phyloP scores from a whole-genome alignment of 257 asterid genomes.

The Solanum etuberosum region DNA sequence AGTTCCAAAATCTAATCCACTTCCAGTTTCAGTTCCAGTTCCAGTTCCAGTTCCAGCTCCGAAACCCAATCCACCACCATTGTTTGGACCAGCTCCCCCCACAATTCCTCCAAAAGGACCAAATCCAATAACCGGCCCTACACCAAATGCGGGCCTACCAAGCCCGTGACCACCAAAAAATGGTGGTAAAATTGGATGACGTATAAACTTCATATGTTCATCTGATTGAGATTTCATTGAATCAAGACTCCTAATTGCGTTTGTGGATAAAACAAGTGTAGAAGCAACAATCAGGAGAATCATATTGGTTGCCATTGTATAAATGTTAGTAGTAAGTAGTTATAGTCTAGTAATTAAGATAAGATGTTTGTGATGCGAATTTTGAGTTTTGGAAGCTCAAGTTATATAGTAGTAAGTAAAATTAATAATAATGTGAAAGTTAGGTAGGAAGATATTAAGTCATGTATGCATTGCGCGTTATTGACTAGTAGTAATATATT shows the following conservation, averaged over 20 bases:
- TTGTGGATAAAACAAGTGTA: neutral
- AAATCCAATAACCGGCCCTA: neutral
- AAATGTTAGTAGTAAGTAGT: neutral
- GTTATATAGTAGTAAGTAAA: neutral
- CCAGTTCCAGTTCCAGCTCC: neutral
- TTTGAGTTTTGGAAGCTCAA: neutral
- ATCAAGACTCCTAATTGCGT: neutral
- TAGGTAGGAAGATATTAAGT: neutral
- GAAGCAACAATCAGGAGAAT: neutral
- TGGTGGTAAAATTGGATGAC: conserved; percentile 10
- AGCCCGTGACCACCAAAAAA: neutral
- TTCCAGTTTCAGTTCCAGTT: neutral
- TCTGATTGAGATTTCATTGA: neutral
- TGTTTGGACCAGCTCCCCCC: neutral
- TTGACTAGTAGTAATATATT: neutral
- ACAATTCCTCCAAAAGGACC: conserved; percentile 2
- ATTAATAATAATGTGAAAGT: neutral
- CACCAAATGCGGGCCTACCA: neutral
- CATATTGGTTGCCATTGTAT: neutral
- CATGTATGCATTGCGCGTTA: neutral
- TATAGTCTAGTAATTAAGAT: neutral
- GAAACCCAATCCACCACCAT: neutral
- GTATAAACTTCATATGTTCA: conserved; percentile 10
- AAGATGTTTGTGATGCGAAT: neutral
- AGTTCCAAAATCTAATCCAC: neutral